phyloP scores from a whole-genome alignment of 106 monocot genomes.

The Dendrobium catenatum region DNA sequence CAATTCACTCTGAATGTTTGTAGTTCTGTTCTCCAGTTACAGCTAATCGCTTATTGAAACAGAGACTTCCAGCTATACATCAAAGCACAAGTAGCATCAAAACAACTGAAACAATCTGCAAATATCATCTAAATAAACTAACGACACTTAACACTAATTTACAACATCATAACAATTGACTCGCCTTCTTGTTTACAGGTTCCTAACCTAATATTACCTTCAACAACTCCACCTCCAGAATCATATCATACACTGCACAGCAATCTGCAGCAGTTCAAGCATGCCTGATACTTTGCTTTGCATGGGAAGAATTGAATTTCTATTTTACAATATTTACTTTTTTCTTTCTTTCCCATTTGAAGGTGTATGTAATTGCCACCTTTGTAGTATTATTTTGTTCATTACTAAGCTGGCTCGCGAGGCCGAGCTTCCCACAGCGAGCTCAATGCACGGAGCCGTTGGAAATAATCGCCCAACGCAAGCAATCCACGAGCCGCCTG shows the following conservation, averaged over 20 bases:
- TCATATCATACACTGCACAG: too few species aligned
- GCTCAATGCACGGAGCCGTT: slow-evolving; percentile 70
- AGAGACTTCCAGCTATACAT: too few species aligned
- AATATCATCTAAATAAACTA: too few species aligned
- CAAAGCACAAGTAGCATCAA: too few species aligned
- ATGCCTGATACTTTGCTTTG: not conserved
- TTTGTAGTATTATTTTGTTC: not conserved
- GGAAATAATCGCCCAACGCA: slow-evolving; percentile 69
- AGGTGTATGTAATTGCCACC: not conserved
- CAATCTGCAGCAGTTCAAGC: too few species aligned
- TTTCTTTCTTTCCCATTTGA: not conserved
- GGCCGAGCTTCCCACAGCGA: slow-evolving; percentile 77
- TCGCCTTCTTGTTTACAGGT: not conserved
- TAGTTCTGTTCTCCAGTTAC: too few species aligned
- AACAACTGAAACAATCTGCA: too few species aligned
- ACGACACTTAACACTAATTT: too few species aligned
- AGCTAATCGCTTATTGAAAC: too few species aligned
- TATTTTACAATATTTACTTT: not conserved
- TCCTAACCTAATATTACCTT: too few species aligned
- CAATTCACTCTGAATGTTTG: too few species aligned
- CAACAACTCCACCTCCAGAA: too few species aligned
- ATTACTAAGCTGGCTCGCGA: slow-evolving; percentile 26
- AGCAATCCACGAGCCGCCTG: slow-evolving; percentile 76
- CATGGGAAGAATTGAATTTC: not conserved
- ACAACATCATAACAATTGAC: not conserved